Base-by-base conservation (phyloP, 2,329 filamentous ascomycete species). In the Arthroderma sp. region DNA sequence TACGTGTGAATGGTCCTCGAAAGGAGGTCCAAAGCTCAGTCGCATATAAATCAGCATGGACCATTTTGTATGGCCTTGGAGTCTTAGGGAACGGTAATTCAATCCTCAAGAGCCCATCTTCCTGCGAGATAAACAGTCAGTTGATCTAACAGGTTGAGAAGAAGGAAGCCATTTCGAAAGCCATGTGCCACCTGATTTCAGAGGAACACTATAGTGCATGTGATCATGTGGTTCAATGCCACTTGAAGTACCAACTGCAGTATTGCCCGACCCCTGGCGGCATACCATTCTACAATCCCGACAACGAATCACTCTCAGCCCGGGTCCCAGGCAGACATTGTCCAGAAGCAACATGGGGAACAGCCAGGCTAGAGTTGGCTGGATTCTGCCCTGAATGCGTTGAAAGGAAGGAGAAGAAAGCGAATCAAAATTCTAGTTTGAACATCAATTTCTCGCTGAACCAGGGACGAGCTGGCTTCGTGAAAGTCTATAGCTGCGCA, bases 181-280 rank as follows among this genome's bases (percentile, higher is more conserved):
- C 15, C 15, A 53, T 53, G 51, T 53, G 51, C 44, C 10, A 41
- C 38, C 40, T 47, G 31, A 42, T 43, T 22, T 36, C 44, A 10
- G 11, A 42, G 11, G 51, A 51, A 42, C 39, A 15, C 9, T 53
- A 46, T 40, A 22, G 29, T 5, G 5, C 22, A 27, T 53, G 51
- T 42, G 33, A 40, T 4, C 49, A 51, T 31, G 41, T n/a, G 3
- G 36, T 47, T 11, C 38, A 38, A 29, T 48, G 46, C 38, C 44
- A 49, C 31, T 38, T 53, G n/a, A 50, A 47, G 29, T 45, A 53
- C 40, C 8, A 7, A 11, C 40, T 51, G 5, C 11, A 39, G 34
- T 51, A 49, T 42, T 53, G 51, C 46, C n/a, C 39, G 11, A 36
- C 39, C 8, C 51, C 51, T 9, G 44, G 50, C 39, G 51, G 49